Conservation (phyloP, 495 filamentous ascomycete species). For the Sporormia fimetaria region DNA sequence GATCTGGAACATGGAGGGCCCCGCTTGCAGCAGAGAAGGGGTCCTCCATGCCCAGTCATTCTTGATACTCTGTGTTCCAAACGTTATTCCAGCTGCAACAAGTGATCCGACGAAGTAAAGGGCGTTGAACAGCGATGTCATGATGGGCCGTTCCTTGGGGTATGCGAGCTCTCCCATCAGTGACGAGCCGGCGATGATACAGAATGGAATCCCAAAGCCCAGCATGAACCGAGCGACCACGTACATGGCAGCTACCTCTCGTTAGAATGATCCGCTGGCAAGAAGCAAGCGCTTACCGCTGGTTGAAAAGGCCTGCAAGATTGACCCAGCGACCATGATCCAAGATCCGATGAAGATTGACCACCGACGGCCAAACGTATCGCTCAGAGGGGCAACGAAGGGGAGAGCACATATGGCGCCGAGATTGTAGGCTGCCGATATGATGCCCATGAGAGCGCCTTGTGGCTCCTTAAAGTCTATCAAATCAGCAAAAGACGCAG, state of each 20-base stretch:
- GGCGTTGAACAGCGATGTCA: conserved; percentile 58
- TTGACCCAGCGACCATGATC: conserved; percentile 47
- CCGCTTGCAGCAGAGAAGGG: conserved; percentile 46
- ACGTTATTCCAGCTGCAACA: conserved; percentile 45
- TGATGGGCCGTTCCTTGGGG: conserved; percentile 52
- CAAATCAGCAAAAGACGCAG: conserved; percentile 1
- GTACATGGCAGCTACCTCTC: conserved; percentile 44
- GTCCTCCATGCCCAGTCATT: conserved; percentile 56
- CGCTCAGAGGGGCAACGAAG: conserved; percentile 47
- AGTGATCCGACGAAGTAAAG: conserved; percentile 54
- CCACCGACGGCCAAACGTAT: conserved; percentile 43
- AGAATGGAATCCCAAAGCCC: conserved; percentile 38
- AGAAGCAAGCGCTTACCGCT: conserved; percentile 32
- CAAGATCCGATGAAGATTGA: conserved; percentile 49
- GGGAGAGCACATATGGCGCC: conserved; percentile 48
- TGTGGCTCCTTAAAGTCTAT: conserved; percentile 33
- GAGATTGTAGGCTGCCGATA: conserved; percentile 37
- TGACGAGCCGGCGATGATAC: conserved; percentile 52
- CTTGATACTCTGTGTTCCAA: conserved; percentile 45
- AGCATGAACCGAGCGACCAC: conserved; percentile 54
- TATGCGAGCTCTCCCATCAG: conserved; percentile 56
- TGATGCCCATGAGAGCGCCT: conserved; percentile 31
- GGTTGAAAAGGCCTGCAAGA: conserved; percentile 43
- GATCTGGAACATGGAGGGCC: conserved; percentile 46
- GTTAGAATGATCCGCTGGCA: conserved; percentile 5